Evolutionary conservation across 805 yeast genomes (phyloP).

Genomic region (Blastobotrys muscicola): DNA sequence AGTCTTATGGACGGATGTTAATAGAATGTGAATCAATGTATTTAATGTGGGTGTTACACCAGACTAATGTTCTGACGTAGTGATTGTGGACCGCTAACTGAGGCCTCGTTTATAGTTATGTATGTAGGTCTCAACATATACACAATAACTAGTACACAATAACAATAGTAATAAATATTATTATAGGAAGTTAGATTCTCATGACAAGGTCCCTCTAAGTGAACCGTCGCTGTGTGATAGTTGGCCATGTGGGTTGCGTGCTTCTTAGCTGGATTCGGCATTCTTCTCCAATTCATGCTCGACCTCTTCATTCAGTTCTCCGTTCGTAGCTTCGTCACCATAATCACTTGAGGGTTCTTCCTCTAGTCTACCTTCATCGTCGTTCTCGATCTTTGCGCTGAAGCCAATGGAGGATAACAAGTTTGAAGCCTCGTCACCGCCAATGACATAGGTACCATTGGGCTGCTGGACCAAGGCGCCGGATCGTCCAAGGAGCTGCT

Average conservation of each 20-base stretch:
- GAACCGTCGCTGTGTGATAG: too few species aligned
- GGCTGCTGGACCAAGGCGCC: slow-evolving; percentile 3
- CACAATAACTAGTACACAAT: neutral
- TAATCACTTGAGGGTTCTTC: slow-evolving; percentile 2
- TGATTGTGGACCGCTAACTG: too few species aligned
- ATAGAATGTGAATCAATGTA: neutral
- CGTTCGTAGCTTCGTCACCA: slow-evolving; percentile 5
- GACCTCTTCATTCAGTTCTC: slow-evolving; percentile 7
- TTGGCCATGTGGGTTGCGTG: too few species aligned
- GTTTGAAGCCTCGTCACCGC: slow-evolving; percentile 9
- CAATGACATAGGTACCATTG: slow-evolving; percentile 13
- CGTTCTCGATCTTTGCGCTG: slow-evolving; percentile 3
- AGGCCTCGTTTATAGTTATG: too few species aligned
- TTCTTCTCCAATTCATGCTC: slow-evolving; percentile 5
- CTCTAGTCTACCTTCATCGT: slow-evolving; percentile 5
- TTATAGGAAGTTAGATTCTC: too few species aligned
- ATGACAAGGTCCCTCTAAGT: too few species aligned
- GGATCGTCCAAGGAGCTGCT: slow-evolving; percentile 9
- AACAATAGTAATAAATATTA: neutral
- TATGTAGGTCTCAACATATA: neutral
- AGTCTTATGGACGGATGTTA: slow-evolving; percentile 35
- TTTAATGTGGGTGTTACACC: too few species aligned
- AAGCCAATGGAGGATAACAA: slow-evolving; percentile 4
- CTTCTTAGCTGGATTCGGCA: neutral
- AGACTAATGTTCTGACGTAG: too few species aligned